Percentiles rank a stretch among this genome's conserved stretches.
These are phyloP conservation scores for Carpinus fangiana DNA, from an alignment of 306 rosid genomes.

Conservation along the genomic window DNA sequence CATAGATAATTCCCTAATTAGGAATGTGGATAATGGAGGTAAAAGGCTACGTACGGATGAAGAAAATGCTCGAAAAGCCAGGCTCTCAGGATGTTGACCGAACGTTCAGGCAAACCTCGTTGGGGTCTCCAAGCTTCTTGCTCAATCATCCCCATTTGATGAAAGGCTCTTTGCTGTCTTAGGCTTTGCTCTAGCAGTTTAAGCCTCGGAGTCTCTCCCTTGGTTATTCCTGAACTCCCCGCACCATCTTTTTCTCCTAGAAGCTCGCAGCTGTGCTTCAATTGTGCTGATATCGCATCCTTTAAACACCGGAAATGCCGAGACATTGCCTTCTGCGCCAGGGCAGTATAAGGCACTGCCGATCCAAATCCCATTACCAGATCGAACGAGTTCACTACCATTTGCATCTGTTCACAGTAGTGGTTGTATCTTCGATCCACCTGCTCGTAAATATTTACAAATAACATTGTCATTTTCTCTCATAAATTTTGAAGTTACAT, in stretches of 20 bases:
- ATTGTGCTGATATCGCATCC: slow-evolving; percentile 66
- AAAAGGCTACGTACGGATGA: slow-evolving; percentile 69
- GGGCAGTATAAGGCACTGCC: slow-evolving; percentile 88
- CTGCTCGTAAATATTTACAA: slow-evolving; percentile 34
- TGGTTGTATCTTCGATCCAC: slow-evolving; percentile 92
- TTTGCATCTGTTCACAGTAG: slow-evolving; percentile 95
- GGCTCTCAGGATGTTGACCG: slow-evolving; percentile 94
- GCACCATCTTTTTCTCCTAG: slow-evolving; percentile 89
- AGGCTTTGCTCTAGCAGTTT: slow-evolving; percentile 82
- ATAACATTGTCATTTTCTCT: neutral
- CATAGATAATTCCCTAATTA: neutral
- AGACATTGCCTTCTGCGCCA: slow-evolving; percentile 97
- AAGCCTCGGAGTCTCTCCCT: slow-evolving; percentile 97
- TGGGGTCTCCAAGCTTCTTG: slow-evolving; percentile 99
- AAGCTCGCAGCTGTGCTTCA: slow-evolving; percentile 74
- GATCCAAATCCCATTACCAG: slow-evolving; percentile 90
- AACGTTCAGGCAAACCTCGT: slow-evolving; percentile 95
- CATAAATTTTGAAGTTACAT: neutral
- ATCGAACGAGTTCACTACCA: slow-evolving; percentile 93
- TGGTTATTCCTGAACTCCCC: slow-evolving; percentile 72
- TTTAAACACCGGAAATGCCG: slow-evolving; percentile 92
- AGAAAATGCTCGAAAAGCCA: slow-evolving; percentile 99
- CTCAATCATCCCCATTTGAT: slow-evolving; percentile 97
- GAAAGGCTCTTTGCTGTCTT: slow-evolving; percentile 90
- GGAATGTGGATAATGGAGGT: neutral